phyloP scores from a whole-genome alignment of 805 yeast species.

The Saccharomyces cerevisiae region DNA sequence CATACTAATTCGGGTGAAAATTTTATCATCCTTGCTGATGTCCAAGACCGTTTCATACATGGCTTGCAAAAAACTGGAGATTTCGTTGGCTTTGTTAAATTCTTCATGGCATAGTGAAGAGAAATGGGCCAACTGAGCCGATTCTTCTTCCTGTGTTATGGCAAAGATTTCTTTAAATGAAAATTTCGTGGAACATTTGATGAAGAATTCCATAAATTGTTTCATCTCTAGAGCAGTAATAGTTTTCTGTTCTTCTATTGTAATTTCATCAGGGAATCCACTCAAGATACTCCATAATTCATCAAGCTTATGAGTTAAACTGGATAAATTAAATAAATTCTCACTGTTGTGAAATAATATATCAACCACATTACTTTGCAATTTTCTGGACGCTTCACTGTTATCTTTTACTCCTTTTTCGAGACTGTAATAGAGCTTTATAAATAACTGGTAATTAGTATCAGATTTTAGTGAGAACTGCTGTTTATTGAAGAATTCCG shows the following conservation, averaged over 20 bases:
- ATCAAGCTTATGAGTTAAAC: not conserved
- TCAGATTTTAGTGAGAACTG: conserved; percentile 12
- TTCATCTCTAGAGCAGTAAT: conserved; percentile 9
- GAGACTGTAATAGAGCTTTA: conserved; percentile 4
- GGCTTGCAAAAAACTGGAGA: not conserved
- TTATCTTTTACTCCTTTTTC: not conserved
- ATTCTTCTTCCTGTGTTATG: conserved; percentile 15
- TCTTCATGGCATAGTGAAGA: conserved; percentile 12
- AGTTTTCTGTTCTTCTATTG: not conserved
- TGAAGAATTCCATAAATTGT: conserved; percentile 12
- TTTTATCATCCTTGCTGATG: conserved; percentile 1
- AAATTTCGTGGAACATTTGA: conserved; percentile 6
- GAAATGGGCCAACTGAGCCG: conserved; percentile 21
- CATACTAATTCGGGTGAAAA: conserved; percentile 14
- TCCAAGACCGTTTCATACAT: conserved; percentile 2
- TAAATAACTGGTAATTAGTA: conserved; percentile 14
- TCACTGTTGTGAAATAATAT: conserved; percentile 20
- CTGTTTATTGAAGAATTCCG: conserved; percentile 8
- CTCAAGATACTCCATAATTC: conserved; percentile 9
- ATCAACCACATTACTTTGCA: conserved; percentile 4
- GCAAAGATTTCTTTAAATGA: conserved; percentile 16
- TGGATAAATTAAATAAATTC: conserved; percentile 4
- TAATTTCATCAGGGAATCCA: conserved; percentile 6
- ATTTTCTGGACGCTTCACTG: not conserved
- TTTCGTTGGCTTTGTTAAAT: not conserved